Base-by-base conservation (phyloP, 306 rosid species). In the Inga laurina region DNA sequence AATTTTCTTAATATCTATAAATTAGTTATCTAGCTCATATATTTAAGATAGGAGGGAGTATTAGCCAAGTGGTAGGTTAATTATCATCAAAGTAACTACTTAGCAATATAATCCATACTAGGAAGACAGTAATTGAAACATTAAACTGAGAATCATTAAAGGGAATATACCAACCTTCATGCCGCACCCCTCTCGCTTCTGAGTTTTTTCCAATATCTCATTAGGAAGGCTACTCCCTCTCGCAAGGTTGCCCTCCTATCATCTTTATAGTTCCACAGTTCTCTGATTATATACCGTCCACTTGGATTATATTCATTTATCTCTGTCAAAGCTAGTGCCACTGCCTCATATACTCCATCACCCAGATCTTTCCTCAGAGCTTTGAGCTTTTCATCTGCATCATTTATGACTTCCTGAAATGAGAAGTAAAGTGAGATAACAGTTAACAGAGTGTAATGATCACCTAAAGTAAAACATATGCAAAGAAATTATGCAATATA, bases 271-370 rank as follows among this genome's bases (percentile, higher is more conserved):
- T 90, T 90, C 93, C 93, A 90, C 66, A 90, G 66, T 84, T 90
- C 93, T 4, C 89, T 79, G 72, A 81, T 84, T 84, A 78, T 74
- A 37, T 90, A 90, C 76, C 91, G 69, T 62, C 93, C 93, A 76
- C 93, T 90, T 46, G 93, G 93, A 74, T 90, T 90, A 76, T 90
- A 86, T 82, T 83, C 88, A 82, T 90, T 90, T 27, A 90, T 88
- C 86, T 90, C 93, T 39, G 16, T 88, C 85, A 90, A 66, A 45
- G 93, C 93, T 73, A 85, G 44, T 54, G 73, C 84, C 69, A 90
- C 93, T 32, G 91, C 88, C 35, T 82, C 70, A 72, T 86, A 90
- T 8, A 84, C 87, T 16, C 43, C 86, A 61, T 69, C 89, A 22
- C 93, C 88, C 84, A 86, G 43, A 74, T 88, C 93, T 4, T 77